Evolutionary conservation across 345 rosid species (phyloP).

Genomic region (Gossypium mustelinum): DNA sequence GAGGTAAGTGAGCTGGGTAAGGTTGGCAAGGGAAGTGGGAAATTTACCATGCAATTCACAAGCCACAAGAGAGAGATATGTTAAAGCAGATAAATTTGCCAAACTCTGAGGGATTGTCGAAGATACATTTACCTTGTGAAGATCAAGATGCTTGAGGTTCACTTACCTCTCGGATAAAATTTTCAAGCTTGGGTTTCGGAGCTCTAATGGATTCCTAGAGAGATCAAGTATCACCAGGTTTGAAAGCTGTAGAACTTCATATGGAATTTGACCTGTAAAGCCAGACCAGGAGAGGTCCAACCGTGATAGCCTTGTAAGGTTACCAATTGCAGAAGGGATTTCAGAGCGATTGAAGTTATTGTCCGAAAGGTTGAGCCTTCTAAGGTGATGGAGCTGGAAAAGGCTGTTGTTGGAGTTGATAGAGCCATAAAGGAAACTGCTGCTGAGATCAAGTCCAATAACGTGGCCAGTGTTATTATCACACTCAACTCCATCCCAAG

Average conservation of each 20-base stretch:
- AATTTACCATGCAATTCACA: not conserved
- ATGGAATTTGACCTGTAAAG: constrained; percentile 19
- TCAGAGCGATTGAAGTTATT: constrained; percentile 16
- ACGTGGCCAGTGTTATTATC: not conserved
- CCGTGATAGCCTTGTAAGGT: constrained; percentile 3
- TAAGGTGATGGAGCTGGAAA: constrained; percentile 19
- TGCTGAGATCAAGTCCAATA: constrained; percentile 1
- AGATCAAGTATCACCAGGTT: constrained; percentile 17
- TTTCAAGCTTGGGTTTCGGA: not conserved
- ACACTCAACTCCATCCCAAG: constrained; percentile 22
- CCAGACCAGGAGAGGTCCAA: not conserved
- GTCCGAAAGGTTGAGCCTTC: constrained; percentile 12
- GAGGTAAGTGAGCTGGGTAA: not conserved
- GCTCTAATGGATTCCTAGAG: not conserved
- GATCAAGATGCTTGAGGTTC: not conserved
- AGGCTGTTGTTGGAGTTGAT: constrained; percentile 20
- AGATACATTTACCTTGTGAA: not conserved
- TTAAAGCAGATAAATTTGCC: not conserved
- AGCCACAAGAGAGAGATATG: not conserved
- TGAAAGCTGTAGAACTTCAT: not conserved
- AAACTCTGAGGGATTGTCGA: not conserved
- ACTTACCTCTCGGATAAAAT: not conserved
- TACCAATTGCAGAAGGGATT: not conserved
- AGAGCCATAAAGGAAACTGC: constrained; percentile 20
- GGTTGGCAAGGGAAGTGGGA: not conserved